Evolutionary conservation across 352 stramenopile species (phyloP), one percentile per base, ranked within the genome.

Genomic region (Elongisporangium undulatum): DNA sequence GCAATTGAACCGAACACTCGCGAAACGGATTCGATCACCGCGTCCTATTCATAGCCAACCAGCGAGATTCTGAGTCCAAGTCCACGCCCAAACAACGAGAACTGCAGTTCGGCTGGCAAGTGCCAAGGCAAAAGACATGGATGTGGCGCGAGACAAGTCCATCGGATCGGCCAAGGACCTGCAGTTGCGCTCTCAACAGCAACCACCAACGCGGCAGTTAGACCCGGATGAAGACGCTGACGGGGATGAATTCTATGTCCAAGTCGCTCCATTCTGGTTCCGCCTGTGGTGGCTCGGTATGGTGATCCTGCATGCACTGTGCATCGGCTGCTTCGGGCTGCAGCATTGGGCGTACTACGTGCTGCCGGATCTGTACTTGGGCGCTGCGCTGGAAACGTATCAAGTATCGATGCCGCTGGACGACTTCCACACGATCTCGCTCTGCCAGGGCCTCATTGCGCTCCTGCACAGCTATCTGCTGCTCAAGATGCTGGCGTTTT

Each of bases 211-310:
- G 34, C 34, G 10, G 12, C 10, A 45, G 1, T 12, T 12, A 45
- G 34, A 45, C 2, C 34, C 34, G 17, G 34, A 45, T 2, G 34
- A 45, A 1, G 34, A 45, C 9, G 0, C 7, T 17, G 34, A 45
- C 10, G 13, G 13, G 16, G 34, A 45, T 45, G 34, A 45, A 17
- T 45, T 45, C 34, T 45, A 45, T 4, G 10, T 45, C 34, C 34
- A 45, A 17, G 1, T 45, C 34, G 34, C 34, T 8, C 34, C 34
- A 12, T 45, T 45, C 12, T 45, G 34, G 34, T 62, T 62, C 16
- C 53, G 63, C 6, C 22, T 56, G 17, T 63, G 63, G 26, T 69
- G 63, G 63, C 16, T 66, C 13, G 63, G 58, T 4, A 63, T 57
- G 4, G 17, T 62, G 24, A 8, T 57, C 15, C 54, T 69, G 6